phyloP scores from a whole-genome alignment of 768 basidiomycete genomes.

The Leucosporidium creatinivorum region DNA sequence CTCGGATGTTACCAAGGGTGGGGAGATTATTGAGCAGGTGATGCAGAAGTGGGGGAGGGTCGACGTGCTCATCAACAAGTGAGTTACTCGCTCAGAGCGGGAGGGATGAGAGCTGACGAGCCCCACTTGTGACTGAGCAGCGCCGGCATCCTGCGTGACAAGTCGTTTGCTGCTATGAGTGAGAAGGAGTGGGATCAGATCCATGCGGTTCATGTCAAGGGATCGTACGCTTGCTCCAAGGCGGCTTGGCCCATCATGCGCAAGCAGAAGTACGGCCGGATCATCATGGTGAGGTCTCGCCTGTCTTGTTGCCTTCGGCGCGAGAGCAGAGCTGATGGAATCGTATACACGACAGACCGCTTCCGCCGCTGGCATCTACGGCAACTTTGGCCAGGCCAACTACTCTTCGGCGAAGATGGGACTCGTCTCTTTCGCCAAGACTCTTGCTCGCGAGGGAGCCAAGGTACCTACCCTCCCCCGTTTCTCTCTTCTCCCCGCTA shows the following conservation, averaged over 20 bases:
- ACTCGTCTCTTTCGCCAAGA: slow-evolving; percentile 83
- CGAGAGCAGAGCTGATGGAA: background rate
- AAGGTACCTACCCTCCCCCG: slow-evolving; percentile 45
- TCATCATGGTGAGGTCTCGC: slow-evolving; percentile 56
- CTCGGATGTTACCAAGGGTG: slow-evolving; percentile 78
- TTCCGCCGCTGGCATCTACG: slow-evolving; percentile 73
- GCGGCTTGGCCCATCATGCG: slow-evolving; percentile 95
- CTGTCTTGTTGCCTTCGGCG: background rate
- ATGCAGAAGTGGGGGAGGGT: slow-evolving; percentile 74
- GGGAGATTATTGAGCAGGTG: slow-evolving; percentile 75
- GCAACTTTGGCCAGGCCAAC: slow-evolving; percentile 91
- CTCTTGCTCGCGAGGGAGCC: slow-evolving; percentile 81
- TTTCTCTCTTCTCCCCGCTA: background rate
- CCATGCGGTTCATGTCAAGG: slow-evolving; percentile 65
- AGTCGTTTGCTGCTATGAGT: slow-evolving; percentile 86
- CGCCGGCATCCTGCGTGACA: slow-evolving; percentile 41
- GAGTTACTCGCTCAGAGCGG: background rate
- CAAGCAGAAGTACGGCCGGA: slow-evolving; percentile 86
- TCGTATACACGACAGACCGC: slow-evolving; percentile 48
- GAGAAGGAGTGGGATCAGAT: slow-evolving; percentile 51
- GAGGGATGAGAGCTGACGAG: background rate
- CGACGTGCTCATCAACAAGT: slow-evolving; percentile 42
- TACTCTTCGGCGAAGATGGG: slow-evolving; percentile 99
- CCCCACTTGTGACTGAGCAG: slow-evolving; percentile 70
- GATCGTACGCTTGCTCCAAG: slow-evolving; percentile 83